Conservation (phyloP, 2,329 filamentous ascomycete species). For the Exophiala alcalophila region DNA sequence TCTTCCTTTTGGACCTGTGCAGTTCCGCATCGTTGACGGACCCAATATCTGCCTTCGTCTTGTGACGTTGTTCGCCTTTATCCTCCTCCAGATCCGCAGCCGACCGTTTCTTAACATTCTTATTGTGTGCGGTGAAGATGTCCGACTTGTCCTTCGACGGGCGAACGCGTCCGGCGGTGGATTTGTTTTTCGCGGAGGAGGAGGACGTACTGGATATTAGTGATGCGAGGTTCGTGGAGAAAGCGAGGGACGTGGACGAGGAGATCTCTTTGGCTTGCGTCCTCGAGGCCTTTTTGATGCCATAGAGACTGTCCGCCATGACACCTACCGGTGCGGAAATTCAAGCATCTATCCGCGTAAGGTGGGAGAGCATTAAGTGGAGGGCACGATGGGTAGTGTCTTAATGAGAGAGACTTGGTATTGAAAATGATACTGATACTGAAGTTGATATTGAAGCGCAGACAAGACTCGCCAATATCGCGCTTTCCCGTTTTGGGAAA, state of each 20-base stretch:
- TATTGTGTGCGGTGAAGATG: slow-evolving; percentile 67
- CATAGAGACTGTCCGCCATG: slow-evolving; percentile 70
- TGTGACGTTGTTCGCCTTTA: slow-evolving; percentile 61
- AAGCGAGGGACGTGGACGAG: slow-evolving; percentile 72
- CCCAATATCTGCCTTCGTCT: slow-evolving; percentile 59
- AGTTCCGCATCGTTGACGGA: slow-evolving; percentile 55
- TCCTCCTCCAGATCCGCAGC: slow-evolving; percentile 57
- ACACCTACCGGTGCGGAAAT: slow-evolving; percentile 18
- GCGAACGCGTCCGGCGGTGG: slow-evolving; percentile 38
- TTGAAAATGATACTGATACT: too few relatives aligned
- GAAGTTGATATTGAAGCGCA: too few relatives aligned
- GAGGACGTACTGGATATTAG: slow-evolving; percentile 64
- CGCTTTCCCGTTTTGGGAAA: too few relatives aligned
- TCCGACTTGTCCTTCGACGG: slow-evolving; percentile 60
- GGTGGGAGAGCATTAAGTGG: too few relatives aligned
- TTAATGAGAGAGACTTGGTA: too few relatives aligned
- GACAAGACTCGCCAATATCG: too few relatives aligned
- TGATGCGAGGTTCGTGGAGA: slow-evolving; percentile 81
- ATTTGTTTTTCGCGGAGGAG: slow-evolving; percentile 40
- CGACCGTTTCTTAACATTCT: slow-evolving; percentile 60
- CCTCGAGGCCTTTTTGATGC: slow-evolving; percentile 67
- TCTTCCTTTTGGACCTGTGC: slow-evolving; percentile 69
- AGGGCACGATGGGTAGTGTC: too few relatives aligned
- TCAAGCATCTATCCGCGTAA: too few relatives aligned
- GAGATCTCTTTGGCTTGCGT: slow-evolving; percentile 62